Conservation (phyloP, 768 basidiomycete species). For the Galerina marginata region DNA sequence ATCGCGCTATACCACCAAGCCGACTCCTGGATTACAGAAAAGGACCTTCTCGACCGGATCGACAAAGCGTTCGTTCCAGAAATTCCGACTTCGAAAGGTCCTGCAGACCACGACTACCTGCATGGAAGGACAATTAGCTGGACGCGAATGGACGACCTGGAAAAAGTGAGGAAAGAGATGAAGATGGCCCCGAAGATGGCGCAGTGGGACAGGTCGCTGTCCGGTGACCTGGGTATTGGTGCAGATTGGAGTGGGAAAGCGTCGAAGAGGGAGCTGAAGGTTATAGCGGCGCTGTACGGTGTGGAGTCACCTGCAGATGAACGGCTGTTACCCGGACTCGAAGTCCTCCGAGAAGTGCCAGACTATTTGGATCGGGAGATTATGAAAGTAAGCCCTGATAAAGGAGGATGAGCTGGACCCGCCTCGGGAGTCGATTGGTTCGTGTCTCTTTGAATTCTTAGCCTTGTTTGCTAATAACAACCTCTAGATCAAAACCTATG, state of each 20-base stretch:
- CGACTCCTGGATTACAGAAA: constrained; percentile 70
- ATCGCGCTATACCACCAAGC: constrained; percentile 81
- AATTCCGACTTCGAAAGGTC: constrained; percentile 12
- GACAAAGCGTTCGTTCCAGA: constrained; percentile 61
- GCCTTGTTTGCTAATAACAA: not conserved
- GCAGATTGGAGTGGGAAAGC: constrained; percentile 33
- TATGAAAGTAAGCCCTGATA: constrained; percentile 17
- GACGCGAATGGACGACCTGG: constrained; percentile 24
- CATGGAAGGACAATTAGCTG: not conserved
- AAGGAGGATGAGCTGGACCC: not conserved
- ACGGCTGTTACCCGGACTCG: constrained; percentile 47
- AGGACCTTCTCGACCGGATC: constrained; percentile 68
- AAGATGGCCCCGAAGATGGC: constrained; percentile 40
- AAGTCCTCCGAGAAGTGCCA: constrained; percentile 47
- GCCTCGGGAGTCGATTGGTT: not conserved
- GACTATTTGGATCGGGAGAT: constrained; percentile 15
- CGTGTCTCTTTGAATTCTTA: not conserved
- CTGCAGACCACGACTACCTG: not conserved
- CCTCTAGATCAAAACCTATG: not conserved
- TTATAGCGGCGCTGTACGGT: constrained; percentile 60
- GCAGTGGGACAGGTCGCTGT: constrained; percentile 36
- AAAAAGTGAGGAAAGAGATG: constrained; percentile 21
- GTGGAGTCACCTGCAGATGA: constrained; percentile 35
- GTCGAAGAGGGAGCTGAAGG: constrained; percentile 43
- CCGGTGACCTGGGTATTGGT: constrained; percentile 1